Evolutionary conservation across 306 rosid genomes (phyloP).

Genomic region (Vigna angularis): DNA sequence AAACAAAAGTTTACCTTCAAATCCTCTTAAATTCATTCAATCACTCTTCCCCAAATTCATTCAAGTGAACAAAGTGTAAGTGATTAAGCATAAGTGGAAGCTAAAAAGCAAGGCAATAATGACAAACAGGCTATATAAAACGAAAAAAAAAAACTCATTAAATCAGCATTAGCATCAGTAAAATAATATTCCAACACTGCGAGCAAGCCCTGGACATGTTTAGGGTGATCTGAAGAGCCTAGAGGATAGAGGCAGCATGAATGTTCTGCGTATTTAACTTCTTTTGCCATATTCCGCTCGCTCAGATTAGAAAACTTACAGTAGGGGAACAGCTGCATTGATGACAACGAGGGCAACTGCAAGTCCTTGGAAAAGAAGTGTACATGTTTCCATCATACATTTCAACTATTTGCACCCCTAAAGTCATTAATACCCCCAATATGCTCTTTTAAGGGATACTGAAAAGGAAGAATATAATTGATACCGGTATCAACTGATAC

Average conservation of each 20-base stretch:
- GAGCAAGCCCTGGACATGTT: too few species aligned
- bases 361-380: neutral
- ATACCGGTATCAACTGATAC: neutral
- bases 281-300: neutral
- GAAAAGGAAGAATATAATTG: neutral
- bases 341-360: neutral
- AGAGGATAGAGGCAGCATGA: slow-evolving; percentile 18
- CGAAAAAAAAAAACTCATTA: neutral
- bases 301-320: neutral
- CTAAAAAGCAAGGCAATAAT: slow-evolving; percentile 1
- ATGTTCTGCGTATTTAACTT: neutral
- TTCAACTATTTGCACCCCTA: neutral
- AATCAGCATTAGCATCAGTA: neutral
- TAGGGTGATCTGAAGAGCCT: neutral
- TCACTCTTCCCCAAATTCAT: too few species aligned
- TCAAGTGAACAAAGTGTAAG: neutral
- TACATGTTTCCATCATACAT: slow-evolving; percentile 10
- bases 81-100: neutral
- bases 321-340: neutral
- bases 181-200: slow-evolving; percentile 7
- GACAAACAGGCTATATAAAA: slow-evolving; percentile 15
- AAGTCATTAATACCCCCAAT: slow-evolving; percentile 14
- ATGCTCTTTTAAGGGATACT: neutral
- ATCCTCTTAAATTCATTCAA: too few species aligned
- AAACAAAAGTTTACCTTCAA: too few species aligned